These are phyloP conservation scores for Xylaria polymorpha DNA, from an alignment of 2,329 filamentous ascomycete genomes.

Conservation along the genomic window DNA sequence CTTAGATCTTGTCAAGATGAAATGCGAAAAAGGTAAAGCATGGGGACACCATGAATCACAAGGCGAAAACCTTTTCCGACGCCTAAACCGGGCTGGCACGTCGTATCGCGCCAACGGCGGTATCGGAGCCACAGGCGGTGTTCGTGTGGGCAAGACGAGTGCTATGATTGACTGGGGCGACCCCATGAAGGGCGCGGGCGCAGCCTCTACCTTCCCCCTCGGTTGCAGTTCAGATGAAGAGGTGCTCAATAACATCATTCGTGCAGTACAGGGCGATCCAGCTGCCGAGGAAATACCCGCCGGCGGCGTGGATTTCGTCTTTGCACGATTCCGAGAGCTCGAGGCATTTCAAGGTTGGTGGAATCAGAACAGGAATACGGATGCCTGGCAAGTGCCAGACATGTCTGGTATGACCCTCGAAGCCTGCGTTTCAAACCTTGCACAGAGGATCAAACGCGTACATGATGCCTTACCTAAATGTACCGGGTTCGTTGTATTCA, in stretches of 20 bases:
- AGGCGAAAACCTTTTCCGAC: conserved; percentile 89
- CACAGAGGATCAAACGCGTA: conserved; percentile 64
- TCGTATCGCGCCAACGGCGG: conserved; percentile 72
- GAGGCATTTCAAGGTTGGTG: conserved; percentile 75
- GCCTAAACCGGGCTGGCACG: conserved; percentile 74
- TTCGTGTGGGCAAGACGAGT: conserved; percentile 69
- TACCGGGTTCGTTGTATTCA: conserved; percentile 73
- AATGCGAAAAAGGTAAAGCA: conserved; percentile 89
- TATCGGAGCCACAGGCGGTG: conserved; percentile 65
- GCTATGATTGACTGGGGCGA: conserved; percentile 93
- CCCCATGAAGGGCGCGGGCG: conserved; percentile 69
- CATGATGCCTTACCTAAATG: conserved; percentile 70
- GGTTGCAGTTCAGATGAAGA: conserved; percentile 70
- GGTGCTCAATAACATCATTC: conserved; percentile 64
- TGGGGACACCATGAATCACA: conserved; percentile 86
- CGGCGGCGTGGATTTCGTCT: conserved; percentile 74
- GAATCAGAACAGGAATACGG: conserved; percentile 66
- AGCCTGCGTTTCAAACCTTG: conserved; percentile 58
- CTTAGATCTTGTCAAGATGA: conserved; percentile 92
- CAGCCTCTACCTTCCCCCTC: conserved; percentile 66
- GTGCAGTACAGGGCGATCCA: conserved; percentile 68
- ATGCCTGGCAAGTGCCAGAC: conserved; percentile 47
- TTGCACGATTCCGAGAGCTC: conserved; percentile 73
- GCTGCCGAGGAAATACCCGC: conserved; percentile 67
- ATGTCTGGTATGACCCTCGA: conserved; percentile 55